Evolutionary conservation across 1,139 yeast genomes (phyloP), one percentile per base, ranked within the genome.

Genomic region (Zygosaccharomyces sapae): DNA sequence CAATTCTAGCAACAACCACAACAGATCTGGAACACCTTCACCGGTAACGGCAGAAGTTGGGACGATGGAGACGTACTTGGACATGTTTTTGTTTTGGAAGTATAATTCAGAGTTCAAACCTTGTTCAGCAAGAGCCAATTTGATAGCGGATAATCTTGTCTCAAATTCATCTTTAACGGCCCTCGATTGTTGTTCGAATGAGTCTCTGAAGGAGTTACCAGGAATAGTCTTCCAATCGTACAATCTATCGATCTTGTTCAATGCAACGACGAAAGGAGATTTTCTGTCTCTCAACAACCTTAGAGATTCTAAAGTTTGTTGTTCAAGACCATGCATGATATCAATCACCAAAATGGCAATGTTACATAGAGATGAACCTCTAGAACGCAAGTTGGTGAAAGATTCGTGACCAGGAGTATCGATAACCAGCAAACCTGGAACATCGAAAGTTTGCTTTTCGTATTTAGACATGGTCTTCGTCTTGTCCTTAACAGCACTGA

Each of bases 321-420:
- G 97, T 74, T 92, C 98, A 61, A 92, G 78, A 67, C 99, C 99
- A 74, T 92, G 99, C 96, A 89, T 92, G 63, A 92, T 92, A 70
- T 92, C 99, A 63, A 94, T 89, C 49, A 92, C 98, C 73, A 92
- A 79, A 65, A 94, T 90, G 63, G 99, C 99, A 73, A 92, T 92
- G 75, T 92, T 94, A 88, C 99, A 92, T 63, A 92, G 77, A 6
- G 97, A 90, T 22, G 98, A 90, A 77, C 99, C 99, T 77, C 99
- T 89, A 43, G 96, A 81, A 78, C 99, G 87, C 70, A 92, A 79
- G 70, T 94, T 94, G 43, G 96, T 82, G 78, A 92, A 94, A 55
- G 97, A 90, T 77, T 92, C 99, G 88, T 92, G 99, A 70, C 99
- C 99, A 59, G 98, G 98, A 1, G 99, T 92, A 74, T 92, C 99